phyloP scores from a whole-genome alignment of 2,329 filamentous ascomycete genomes.

The Colletotrichum sp. region DNA sequence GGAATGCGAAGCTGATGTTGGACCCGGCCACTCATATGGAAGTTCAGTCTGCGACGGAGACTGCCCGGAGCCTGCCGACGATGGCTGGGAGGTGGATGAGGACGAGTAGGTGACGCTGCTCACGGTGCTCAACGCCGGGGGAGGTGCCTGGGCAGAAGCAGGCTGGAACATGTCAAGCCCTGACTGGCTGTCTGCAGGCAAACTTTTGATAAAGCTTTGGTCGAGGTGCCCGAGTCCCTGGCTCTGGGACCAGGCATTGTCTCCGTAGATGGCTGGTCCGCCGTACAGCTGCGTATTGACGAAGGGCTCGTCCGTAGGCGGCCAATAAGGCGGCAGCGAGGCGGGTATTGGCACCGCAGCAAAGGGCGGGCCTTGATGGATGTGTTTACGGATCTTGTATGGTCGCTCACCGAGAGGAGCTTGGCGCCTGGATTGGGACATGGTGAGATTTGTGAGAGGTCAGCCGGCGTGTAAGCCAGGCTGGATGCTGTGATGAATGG shows the following conservation, averaged over 20 bases:
- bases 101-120: slow-evolving; percentile 29
- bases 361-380: neutral
- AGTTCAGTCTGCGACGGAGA: slow-evolving; percentile 34
- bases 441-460: neutral
- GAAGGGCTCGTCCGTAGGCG: neutral
- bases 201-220: neutral
- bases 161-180: neutral
- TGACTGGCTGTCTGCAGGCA: neutral
- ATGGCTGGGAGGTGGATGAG: slow-evolving; percentile 24
- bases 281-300: neutral
- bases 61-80: slow-evolving; percentile 32
- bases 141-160: neutral
- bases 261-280: slow-evolving; percentile 1
- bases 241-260: neutral
- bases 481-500: neutral
- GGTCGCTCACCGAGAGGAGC: neutral
- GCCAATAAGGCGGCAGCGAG: slow-evolving; percentile 6
- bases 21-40: slow-evolving; percentile 24
- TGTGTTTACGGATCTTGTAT: neutral
- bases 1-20: slow-evolving; percentile 12
- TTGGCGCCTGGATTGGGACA: neutral
- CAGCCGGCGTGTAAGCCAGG: neutral
- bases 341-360: neutral
- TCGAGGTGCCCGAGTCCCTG: neutral
- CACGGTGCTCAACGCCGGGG: slow-evolving; percentile 26